Evolutionary conservation across 2,329 filamentous ascomycete genomes (phyloP).

Genomic region (Drechslerella stenobrocha): DNA sequence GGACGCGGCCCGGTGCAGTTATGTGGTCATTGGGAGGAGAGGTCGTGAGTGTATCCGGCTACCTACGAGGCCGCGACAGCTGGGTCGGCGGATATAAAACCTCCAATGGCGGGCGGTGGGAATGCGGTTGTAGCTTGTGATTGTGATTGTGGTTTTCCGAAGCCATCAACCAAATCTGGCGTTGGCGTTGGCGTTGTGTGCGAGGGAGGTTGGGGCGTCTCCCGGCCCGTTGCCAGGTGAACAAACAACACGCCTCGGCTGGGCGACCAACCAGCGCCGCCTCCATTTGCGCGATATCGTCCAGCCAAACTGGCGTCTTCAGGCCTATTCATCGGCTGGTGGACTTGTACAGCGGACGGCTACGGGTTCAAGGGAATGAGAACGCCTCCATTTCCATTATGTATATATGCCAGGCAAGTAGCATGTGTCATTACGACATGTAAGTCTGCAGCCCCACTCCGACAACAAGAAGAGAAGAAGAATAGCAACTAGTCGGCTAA

Average conservation of each 20-base stretch:
- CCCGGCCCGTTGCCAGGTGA: conserved; percentile 44
- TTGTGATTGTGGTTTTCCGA: no score
- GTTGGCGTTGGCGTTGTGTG: conserved; percentile 28
- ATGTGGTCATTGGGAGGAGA: conserved; percentile 17
- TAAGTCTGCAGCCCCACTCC: conserved; percentile 37
- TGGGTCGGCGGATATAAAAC: conserved; percentile 5
- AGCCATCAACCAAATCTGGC: no score
- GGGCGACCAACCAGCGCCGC: conserved; percentile 12
- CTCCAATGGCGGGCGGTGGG: conserved; percentile 11
- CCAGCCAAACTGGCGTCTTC: neutral
- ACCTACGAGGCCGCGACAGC: conserved; percentile 34
- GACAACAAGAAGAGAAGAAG: conserved; percentile 16
- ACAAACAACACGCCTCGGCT: conserved; percentile 4
- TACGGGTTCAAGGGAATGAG: conserved; percentile 9
- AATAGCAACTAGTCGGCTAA: conserved; percentile 6
- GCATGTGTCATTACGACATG: conserved; percentile 48
- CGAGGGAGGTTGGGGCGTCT: conserved; percentile 32
- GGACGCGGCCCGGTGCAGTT: conserved; percentile 29
- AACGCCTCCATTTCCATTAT: conserved; percentile 47
- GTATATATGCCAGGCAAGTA: conserved; percentile 38
- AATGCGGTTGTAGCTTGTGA: no score
- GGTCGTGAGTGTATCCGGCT: conserved; percentile 27
- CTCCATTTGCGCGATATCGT: neutral
- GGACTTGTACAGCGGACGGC: neutral
- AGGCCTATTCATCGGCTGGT: neutral